Evolutionary conservation across 1,139 yeast genomes (phyloP).

Genomic region (Eremothecium sinecaudum): DNA sequence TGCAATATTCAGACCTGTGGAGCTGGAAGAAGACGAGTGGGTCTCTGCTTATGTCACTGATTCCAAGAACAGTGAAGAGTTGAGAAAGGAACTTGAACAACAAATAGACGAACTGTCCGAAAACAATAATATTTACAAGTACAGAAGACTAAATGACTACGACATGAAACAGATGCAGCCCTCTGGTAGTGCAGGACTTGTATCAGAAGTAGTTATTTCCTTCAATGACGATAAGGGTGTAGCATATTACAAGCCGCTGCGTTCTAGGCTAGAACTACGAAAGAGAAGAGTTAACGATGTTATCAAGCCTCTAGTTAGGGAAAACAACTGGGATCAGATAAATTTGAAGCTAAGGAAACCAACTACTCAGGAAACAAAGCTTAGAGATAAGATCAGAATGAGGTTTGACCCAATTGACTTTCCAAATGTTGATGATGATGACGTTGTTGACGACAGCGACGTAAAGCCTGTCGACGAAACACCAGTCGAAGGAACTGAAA

Average conservation of each 20-base stretch:
- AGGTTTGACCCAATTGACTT: conserved; percentile 32
- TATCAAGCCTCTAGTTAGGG: conserved; percentile 34
- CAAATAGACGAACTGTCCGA: conserved; percentile 39
- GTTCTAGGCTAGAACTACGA: conserved; percentile 71
- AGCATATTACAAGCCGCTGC: conserved; percentile 69
- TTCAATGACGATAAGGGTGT: conserved; percentile 46
- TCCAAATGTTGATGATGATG: conserved; percentile 31
- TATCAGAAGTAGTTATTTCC: conserved; percentile 48
- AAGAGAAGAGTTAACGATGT: conserved; percentile 63
- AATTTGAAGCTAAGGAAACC: conserved; percentile 29
- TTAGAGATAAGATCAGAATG: conserved; percentile 30
- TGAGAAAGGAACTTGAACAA: conserved; percentile 34
- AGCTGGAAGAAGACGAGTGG: conserved; percentile 73
- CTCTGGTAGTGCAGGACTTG: conserved; percentile 38
- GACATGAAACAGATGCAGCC: conserved; percentile 59
- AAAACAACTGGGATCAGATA: conserved; percentile 34
- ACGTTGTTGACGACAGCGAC: conserved; percentile 30
- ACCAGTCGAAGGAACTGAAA: too few relatives aligned
- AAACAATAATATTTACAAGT: conserved; percentile 41
- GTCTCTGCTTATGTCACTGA: conserved; percentile 60
- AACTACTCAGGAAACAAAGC: conserved; percentile 28
- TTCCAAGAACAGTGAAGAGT: conserved; percentile 38
- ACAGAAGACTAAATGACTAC: conserved; percentile 65
- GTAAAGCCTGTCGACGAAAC: too few relatives aligned
- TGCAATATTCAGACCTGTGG: conserved; percentile 66